Evolutionary conservation across 371 early-diverging fungal species (phyloP).

Genomic region (Rhizopus delemar): DNA sequence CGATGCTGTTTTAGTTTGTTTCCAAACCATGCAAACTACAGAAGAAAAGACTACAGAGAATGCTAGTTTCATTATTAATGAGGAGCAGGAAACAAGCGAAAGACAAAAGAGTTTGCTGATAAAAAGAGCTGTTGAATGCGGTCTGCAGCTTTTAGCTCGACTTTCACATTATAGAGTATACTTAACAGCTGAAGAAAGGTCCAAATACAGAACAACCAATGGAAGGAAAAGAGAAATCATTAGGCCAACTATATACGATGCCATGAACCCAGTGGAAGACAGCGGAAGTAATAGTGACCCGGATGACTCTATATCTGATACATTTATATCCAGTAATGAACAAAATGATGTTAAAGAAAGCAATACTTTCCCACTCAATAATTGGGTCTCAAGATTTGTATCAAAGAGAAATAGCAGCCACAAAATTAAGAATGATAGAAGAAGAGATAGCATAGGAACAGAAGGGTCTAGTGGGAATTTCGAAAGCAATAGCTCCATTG

Average conservation of each 20-base stretch:
- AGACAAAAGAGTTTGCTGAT: conserved; percentile 47
- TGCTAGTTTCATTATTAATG: background rate
- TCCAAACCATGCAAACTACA: conserved; percentile 41
- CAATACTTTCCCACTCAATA: conserved; percentile 2
- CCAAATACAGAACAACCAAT: conserved; percentile 41
- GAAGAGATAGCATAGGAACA: conserved; percentile 13
- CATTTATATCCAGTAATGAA: background rate
- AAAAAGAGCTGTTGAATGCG: conserved; percentile 55
- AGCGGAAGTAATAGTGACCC: background rate
- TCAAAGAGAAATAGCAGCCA: conserved; percentile 2
- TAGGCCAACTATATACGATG: conserved; percentile 17
- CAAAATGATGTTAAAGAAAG: background rate
- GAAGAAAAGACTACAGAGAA: conserved; percentile 12
- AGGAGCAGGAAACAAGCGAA: conserved; percentile 14
- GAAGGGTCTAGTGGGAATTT: background rate
- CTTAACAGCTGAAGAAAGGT: conserved; percentile 56
- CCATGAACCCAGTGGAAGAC: conserved; percentile 14
- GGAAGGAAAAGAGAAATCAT: conserved; percentile 13
- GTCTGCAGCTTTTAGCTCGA: conserved; percentile 52
- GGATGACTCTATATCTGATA: background rate
- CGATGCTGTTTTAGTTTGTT: conserved; percentile 62
- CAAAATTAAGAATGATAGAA: background rate
- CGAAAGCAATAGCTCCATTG: conserved; percentile 25
- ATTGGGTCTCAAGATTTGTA: conserved; percentile 15
- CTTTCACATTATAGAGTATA: conserved; percentile 62